A percentile compares a stretch with the other conserved stretches of the same genome.
Conservation (phyloP, 495 filamentous ascomycete species). For the Aspergillus cavernicola region DNA sequence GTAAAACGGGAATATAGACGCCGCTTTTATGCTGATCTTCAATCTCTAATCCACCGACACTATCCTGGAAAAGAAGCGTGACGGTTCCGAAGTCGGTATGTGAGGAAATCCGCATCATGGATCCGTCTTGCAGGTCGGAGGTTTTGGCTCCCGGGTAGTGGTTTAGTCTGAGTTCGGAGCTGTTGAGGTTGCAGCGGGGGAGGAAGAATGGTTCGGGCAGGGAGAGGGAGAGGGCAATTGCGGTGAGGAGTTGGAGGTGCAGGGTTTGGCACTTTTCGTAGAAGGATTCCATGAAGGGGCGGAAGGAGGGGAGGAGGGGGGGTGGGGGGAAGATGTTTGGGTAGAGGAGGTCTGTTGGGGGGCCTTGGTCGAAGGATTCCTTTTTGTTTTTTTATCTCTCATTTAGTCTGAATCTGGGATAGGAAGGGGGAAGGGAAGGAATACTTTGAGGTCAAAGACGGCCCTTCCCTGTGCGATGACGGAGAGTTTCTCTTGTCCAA, state of each 20-base stretch:
- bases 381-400: constrained; percentile 13
- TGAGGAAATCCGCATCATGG: constrained; percentile 29
- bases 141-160: constrained; percentile 36
- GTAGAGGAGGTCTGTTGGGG: constrained; percentile 37
- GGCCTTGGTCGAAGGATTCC: constrained; percentile 64
- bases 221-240: constrained; percentile 41
- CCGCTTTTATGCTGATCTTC: constrained; percentile 27
- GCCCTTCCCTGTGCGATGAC: constrained; percentile 35
- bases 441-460: constrained; percentile 28
- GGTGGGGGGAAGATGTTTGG: constrained; percentile 59
- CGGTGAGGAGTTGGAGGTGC: constrained; percentile 32
- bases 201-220: constrained; percentile 44
- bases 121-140: constrained; percentile 19
- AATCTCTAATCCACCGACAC: constrained; percentile 42
- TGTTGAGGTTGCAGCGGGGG: constrained; percentile 41
- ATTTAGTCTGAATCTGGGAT: background rate
- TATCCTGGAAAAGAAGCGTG: constrained; percentile 50
- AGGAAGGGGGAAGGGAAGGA: background rate
- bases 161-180: constrained; percentile 47
- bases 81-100: constrained; percentile 49
- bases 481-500: constrained; percentile 53
- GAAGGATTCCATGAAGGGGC: constrained; percentile 52
- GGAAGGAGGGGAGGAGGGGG: constrained; percentile 55
- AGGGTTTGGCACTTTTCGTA: constrained; percentile 17
- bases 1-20: constrained; percentile 2